These are phyloP conservation scores for Pichia sp. DNA, from an alignment of 1,139 yeast genomes.

Conservation along the genomic window DNA sequence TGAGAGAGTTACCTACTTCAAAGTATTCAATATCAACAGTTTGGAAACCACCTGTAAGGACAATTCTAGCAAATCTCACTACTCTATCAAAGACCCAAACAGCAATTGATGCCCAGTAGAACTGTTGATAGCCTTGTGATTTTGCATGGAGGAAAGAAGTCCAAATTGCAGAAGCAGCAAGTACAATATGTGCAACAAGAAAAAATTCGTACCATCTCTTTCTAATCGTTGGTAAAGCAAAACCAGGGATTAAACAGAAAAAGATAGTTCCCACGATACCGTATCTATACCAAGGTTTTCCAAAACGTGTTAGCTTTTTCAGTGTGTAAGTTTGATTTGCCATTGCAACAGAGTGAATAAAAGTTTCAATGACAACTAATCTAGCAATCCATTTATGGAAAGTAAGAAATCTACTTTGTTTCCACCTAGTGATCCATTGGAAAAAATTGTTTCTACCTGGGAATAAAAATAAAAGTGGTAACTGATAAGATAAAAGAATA, in stretches of 20 bases:
- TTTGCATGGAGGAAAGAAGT: conserved; percentile 56
- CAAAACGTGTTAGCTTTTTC: conserved; percentile 37
- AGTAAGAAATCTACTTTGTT: conserved; percentile 49
- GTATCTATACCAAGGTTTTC: conserved; percentile 38
- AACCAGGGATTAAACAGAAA: conserved; percentile 36
- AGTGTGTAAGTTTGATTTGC: conserved; percentile 33
- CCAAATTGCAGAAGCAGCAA: conserved; percentile 49
- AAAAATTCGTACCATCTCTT: conserved; percentile 57
- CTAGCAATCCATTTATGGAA: conserved; percentile 66
- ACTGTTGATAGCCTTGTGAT: conserved; percentile 38
- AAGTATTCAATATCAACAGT: conserved; percentile 43
- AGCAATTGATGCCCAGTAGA: conserved; percentile 47
- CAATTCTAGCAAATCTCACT: conserved; percentile 43
- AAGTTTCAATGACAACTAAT: conserved; percentile 31
- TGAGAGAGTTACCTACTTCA: conserved; percentile 31
- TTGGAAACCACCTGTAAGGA: conserved; percentile 46
- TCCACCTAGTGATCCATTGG: conserved; percentile 61
- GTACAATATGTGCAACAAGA: conserved; percentile 46
- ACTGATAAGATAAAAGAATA: conserved; percentile 41
- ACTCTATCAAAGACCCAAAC: conserved; percentile 60
- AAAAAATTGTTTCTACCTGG: conserved; percentile 66
- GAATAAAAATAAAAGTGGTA: conserved; percentile 51
- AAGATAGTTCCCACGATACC: conserved; percentile 47
- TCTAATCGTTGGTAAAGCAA: conserved; percentile 49
- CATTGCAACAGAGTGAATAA: conserved; percentile 49